Conservation (phyloP, 345 rosid species). For the Brassica carinata region DNA sequence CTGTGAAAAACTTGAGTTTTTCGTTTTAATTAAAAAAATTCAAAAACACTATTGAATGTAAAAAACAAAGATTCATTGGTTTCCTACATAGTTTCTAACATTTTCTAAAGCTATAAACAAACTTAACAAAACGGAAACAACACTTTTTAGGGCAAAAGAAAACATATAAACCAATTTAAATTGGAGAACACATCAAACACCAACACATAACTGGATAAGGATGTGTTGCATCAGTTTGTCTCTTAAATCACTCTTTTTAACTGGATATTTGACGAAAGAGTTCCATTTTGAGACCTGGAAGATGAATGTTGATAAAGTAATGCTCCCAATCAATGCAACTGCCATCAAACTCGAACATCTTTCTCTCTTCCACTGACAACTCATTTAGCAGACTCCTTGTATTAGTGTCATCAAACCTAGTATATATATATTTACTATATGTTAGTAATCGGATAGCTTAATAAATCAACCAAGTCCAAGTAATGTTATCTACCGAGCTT, state of each 20-base stretch:
- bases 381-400: background rate
- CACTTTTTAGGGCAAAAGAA: no score
- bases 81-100: no score
- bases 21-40: no score
- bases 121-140: no score
- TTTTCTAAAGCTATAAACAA: no score
- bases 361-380: background rate
- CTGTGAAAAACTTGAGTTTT: no score
- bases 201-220: no score
- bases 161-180: no score
- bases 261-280: background rate
- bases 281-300: slow-evolving; percentile 35
- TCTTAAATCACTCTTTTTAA: background rate
- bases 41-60: no score
- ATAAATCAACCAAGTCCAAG: background rate
- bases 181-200: no score
- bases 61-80: no score
- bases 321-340: slow-evolving; percentile 41
- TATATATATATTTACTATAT: background rate
- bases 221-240: no score
- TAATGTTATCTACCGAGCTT: slow-evolving; percentile 19
- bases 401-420: background rate
- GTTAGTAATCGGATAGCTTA: background rate
- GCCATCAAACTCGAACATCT: background rate
- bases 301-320: slow-evolving; percentile 43